Evolutionary conservation across 1,284 basidiomycete species (phyloP).

Genomic region (Heliocybe sulcata): DNA sequence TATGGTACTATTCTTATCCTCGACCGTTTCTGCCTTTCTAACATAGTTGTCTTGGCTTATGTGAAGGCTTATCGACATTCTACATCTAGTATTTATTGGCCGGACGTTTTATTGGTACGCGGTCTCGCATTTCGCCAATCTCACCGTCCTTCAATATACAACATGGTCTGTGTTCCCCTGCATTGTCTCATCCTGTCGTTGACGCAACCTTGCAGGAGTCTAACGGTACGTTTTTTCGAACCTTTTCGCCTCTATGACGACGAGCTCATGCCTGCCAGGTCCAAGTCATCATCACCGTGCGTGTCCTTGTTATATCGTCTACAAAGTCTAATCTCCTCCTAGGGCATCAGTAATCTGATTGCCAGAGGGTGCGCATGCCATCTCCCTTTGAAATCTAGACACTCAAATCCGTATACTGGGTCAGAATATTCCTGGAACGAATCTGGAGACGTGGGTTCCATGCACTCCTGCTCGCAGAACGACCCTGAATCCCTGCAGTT

Average conservation of each 20-base stretch:
- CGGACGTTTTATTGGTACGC: conserved; percentile 18
- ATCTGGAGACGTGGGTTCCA: neutral
- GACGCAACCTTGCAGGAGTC: neutral
- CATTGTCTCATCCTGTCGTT: neutral
- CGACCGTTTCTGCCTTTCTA: neutral
- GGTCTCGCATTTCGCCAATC: conserved; percentile 13
- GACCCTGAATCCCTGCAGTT: neutral
- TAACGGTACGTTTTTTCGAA: neutral
- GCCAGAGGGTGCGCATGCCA: neutral
- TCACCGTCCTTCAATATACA: conserved; percentile 10
- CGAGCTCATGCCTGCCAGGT: neutral
- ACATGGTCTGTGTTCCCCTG: conserved; percentile 10
- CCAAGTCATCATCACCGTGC: neutral
- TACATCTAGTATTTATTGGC: conserved; percentile 15
- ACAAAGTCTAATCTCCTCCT: neutral
- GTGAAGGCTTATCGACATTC: conserved; percentile 16
- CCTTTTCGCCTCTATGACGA: neutral
- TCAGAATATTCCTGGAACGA: neutral
- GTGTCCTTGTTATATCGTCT: neutral
- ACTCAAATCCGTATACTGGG: neutral
- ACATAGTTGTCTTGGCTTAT: no score
- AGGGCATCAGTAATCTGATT: neutral
- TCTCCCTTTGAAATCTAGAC: neutral
- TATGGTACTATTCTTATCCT: neutral
- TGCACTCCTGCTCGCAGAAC: neutral